These are phyloP conservation scores for Mycena indigotica DNA, from an alignment of 768 basidiomycete species.

Conservation along the genomic window DNA sequence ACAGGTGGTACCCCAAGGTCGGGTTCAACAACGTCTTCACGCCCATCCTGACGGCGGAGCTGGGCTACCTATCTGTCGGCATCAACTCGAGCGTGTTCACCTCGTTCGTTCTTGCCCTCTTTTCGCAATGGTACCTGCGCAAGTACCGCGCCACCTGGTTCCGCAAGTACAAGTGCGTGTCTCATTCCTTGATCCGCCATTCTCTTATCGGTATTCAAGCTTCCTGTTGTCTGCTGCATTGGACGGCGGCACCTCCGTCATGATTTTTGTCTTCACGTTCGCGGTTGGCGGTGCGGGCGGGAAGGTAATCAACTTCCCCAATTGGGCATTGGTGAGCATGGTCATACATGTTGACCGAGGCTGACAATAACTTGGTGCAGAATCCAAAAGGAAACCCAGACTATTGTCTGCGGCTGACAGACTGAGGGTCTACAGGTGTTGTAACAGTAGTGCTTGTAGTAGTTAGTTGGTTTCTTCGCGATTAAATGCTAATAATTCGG, in stretches of 20 bases:
- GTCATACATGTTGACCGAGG: too few species aligned
- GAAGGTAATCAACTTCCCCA: slow-evolving; percentile 24
- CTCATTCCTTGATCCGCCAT: too few species aligned
- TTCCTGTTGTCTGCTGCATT: slow-evolving; percentile 24
- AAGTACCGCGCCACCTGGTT: slow-evolving; percentile 38
- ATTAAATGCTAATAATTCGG: too few species aligned
- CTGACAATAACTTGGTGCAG: too few species aligned
- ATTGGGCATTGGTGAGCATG: slow-evolving; percentile 25
- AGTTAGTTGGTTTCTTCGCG: too few species aligned
- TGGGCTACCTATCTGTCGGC: slow-evolving; percentile 36
- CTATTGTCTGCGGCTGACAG: too few species aligned
- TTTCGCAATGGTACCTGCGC: slow-evolving; percentile 27
- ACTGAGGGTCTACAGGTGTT: too few species aligned
- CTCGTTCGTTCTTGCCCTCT: slow-evolving; percentile 28
- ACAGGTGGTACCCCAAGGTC: slow-evolving; percentile 47
- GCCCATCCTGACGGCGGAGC: slow-evolving; percentile 31
- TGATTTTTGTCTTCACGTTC: slow-evolving; percentile 36
- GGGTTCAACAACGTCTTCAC: slow-evolving; percentile 49
- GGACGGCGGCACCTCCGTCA: slow-evolving; percentile 28
- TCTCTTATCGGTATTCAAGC: too few species aligned
- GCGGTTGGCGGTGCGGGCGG: slow-evolving; percentile 33
- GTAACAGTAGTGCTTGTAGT: too few species aligned
- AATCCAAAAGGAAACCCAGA: too few species aligned
- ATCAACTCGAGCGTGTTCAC: slow-evolving; percentile 39
- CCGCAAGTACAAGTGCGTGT: slow-evolving; percentile 32